These are phyloP conservation scores for Neoconidiobolus thromboides DNA, from an alignment of 371 early-diverging fungal species.

Conservation along the genomic window DNA sequence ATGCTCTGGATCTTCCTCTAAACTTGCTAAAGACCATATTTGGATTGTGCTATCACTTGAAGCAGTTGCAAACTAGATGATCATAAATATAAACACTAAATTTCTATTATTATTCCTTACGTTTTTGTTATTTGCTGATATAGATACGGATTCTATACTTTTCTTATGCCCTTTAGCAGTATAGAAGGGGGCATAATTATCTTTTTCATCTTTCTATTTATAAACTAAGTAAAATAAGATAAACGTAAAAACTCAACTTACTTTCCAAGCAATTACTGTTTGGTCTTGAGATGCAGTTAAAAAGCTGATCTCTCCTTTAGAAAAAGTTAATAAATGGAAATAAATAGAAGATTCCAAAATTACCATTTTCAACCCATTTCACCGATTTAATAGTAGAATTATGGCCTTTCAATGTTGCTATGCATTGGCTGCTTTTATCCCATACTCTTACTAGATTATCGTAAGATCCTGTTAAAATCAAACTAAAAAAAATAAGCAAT, in stretches of 20 bases:
- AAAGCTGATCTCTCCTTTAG: slow-evolving; percentile 2
- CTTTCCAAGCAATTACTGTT: slow-evolving; percentile 9
- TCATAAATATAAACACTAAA: background rate
- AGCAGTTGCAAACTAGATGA: slow-evolving; percentile 62
- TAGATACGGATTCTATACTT: slow-evolving; percentile 30
- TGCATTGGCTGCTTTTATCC: slow-evolving; percentile 51
- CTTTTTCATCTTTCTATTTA: slow-evolving; percentile 13
- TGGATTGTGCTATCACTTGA: slow-evolving; percentile 61
- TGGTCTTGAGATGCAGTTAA: slow-evolving; percentile 12
- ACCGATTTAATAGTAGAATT: slow-evolving; percentile 52
- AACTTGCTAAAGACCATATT: slow-evolving; percentile 45
- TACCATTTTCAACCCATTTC: slow-evolving; percentile 22
- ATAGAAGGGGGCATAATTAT: background rate
- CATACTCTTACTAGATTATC: slow-evolving; percentile 70
- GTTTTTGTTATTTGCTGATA: slow-evolving; percentile 12
- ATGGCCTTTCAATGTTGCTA: slow-evolving; percentile 45
- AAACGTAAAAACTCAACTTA: slow-evolving; percentile 19
- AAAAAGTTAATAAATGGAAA: background rate
- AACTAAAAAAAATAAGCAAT: slow-evolving; percentile 11
- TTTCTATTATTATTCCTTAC: background rate
- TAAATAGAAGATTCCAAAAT: background rate
- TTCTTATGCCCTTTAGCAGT: slow-evolving; percentile 6
- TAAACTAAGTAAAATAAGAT: background rate
- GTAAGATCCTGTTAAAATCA: slow-evolving; percentile 64
- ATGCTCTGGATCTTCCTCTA: slow-evolving; percentile 31